These are phyloP conservation scores for Penicillium sp. DNA, from an alignment of 2,329 filamentous ascomycete species.

Conservation along the genomic window DNA sequence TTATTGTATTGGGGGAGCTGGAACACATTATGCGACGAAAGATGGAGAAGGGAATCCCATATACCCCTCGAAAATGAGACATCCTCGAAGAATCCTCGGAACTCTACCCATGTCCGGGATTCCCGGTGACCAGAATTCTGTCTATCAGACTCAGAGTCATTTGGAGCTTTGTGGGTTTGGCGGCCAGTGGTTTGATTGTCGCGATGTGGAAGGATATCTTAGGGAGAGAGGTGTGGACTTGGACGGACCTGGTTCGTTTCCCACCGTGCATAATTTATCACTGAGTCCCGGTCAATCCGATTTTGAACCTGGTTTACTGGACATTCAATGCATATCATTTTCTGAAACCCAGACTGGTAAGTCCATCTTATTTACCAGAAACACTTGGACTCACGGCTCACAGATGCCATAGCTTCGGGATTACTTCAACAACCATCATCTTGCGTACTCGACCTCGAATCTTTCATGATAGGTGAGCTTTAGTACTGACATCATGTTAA, in stretches of 20 bases:
- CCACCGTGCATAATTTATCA: background rate
- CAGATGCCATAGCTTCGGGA: background rate
- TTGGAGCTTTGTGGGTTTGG: slow-evolving; percentile 17
- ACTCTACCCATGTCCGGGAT: background rate
- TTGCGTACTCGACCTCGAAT: background rate
- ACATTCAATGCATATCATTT: background rate
- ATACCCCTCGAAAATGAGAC: slow-evolving; percentile 28
- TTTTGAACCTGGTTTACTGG: background rate
- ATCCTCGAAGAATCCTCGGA: slow-evolving; percentile 17
- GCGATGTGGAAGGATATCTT: slow-evolving; percentile 21
- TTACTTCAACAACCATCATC: background rate
- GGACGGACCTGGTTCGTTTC: background rate
- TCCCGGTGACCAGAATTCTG: background rate
- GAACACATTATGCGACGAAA: slow-evolving; percentile 59
- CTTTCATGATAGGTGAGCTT: background rate
- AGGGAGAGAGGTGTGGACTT: slow-evolving; percentile 3
- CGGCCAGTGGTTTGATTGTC: slow-evolving; percentile 22
- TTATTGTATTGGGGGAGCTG: slow-evolving; percentile 64
- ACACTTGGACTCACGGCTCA: background rate
- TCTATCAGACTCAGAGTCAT: background rate
- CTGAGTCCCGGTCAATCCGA: background rate
- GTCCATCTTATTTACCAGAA: background rate
- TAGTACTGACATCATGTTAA: background rate
- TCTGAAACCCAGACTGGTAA: background rate
- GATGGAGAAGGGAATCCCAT: slow-evolving; percentile 36